Evolutionary conservation across 1,284 basidiomycete species (phyloP), one percentile per base, ranked within the genome.

Genomic region (Fomitopsis schrenkii): DNA sequence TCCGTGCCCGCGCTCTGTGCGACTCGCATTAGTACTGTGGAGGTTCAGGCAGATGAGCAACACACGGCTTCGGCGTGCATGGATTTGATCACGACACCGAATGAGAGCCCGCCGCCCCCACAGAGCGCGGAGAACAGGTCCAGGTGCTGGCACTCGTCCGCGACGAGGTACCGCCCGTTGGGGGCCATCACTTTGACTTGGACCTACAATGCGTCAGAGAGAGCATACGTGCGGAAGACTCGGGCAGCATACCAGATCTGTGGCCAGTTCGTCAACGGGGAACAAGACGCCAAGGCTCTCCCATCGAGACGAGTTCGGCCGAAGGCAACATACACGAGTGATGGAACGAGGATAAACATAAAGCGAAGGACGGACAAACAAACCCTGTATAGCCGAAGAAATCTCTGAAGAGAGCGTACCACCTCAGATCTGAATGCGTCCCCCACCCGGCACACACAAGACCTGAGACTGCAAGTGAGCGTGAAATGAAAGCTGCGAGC

Each of bases 261-360:
- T 59, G 72, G 71, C 76, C 19, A 77, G 64, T 7, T 75, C 76
- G 60, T 72, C 70, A 7, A 74, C 69, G 3, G 73, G 74, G 3
- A 71, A 72, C 6, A 82, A 65, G 17, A 79, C 70, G 28, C 79
- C 74, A 63, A 83, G 81, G 1, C 83, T n/a, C n/a, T n/a, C n/a
- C n/a, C n/a, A n/a, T n/a, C n/a, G n/a, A n/a, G n/a, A n/a, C n/a
- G n/a, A n/a, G n/a, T n/a, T n/a, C n/a, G n/a, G n/a, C n/a, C n/a
- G n/a, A n/a, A n/a, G n/a, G n/a, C n/a, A n/a, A n/a, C n/a, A n/a
- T n/a, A n/a, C n/a, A n/a, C n/a, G n/a, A n/a, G n/a, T n/a, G n/a
- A n/a, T n/a, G n/a, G n/a, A n/a, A n/a, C n/a, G n/a, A n/a, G n/a
- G n/a, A n/a, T n/a, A n/a, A n/a, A n/a, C n/a, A n/a, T n/a, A n/a